Percentiles rank a stretch among this genome's conserved stretches.
Conservation (phyloP, 2,329 filamentous ascomycete genomes). For the Arachnopeziza araneosa region DNA sequence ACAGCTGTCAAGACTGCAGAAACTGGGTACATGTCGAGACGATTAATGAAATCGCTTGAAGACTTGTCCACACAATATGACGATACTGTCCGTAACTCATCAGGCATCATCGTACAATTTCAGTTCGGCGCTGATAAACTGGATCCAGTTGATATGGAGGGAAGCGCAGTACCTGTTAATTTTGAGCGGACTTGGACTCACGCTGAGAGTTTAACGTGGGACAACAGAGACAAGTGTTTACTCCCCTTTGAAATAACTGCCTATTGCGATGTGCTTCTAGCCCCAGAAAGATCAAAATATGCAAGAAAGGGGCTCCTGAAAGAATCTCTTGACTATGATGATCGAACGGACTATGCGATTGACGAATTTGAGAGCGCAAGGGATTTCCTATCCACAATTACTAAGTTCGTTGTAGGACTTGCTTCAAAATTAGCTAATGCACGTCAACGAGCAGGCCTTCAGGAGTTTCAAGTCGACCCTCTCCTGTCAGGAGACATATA, state of each 20-base stretch:
- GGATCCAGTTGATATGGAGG: constrained; percentile 97
- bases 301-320: constrained; percentile 55
- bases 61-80: constrained; percentile 93
- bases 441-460: constrained; percentile 46
- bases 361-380: constrained; percentile 79
- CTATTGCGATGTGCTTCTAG: constrained; percentile 63
- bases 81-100: constrained; percentile 87
- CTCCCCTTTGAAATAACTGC: constrained; percentile 67
- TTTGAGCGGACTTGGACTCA: constrained; percentile 90
- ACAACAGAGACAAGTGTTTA: constrained; percentile 68
- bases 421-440: constrained; percentile 55
- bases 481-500: constrained; percentile 26
- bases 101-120: constrained; percentile 87
- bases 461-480: constrained; percentile 35
- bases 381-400: constrained; percentile 73
- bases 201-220: constrained; percentile 68
- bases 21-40: constrained; percentile 97
- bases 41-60: constrained; percentile 95
- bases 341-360: constrained; percentile 61
- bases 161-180: constrained; percentile 83
- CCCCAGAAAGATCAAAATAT: constrained; percentile 61
- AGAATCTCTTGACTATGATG: constrained; percentile 62
- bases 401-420: constrained; percentile 61
- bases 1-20: constrained; percentile 98
- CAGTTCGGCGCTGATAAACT: constrained; percentile 95